Evolutionary conservation across 495 filamentous ascomycete species (phyloP), one percentile per base, ranked within the genome.

Genomic region (Massariosphaeria phaeospora): DNA sequence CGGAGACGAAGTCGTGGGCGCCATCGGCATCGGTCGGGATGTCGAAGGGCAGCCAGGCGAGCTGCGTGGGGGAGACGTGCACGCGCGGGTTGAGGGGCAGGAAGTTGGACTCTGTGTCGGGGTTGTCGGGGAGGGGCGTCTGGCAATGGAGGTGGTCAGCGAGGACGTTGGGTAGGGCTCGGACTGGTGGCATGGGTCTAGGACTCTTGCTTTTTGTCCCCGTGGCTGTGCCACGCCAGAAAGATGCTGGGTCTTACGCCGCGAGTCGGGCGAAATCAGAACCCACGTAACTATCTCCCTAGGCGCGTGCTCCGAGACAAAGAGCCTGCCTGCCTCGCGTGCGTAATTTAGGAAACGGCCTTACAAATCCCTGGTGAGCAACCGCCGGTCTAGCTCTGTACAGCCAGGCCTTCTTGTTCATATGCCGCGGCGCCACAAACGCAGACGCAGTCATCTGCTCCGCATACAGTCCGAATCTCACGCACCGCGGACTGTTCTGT

Each of bases 11-110:
- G 55, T 75, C 73, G 13, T 73, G 64, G 7, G 72, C 59, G 13
- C 55, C 70, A 18, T 52, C 55, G 5, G 43, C 69, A n/a, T 51
- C 56, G 7, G 43, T 54, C 10, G 74, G 72, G 52, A 75, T 74
- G 17, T 75, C 72, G 30, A 76, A 71, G 4, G 75, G 75, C 27
- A 72, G 68, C 75, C 75, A 77, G 31, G 73, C 75, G 2, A 75
- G 67, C 54, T 75, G 73, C 0, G 73, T 76, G 26, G 74, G 74
- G 7, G 86, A 83, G 63, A 87, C 77, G 55, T 84, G 80, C 20
- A 86, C 75, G 52, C 74, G 76, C 6, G 72, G 72, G 55, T 75
- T 74, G 20, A 76, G 49, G 0, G 73, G 73, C 1, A 76, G 57
- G 56, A 79, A 78, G 59, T 69, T 73, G 20, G 67, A 71, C 66